Percentiles rank a stretch among this genome's conserved stretches.
Conservation (phyloP, 192 early-diverging fungal species). For the Backusella westeae region DNA sequence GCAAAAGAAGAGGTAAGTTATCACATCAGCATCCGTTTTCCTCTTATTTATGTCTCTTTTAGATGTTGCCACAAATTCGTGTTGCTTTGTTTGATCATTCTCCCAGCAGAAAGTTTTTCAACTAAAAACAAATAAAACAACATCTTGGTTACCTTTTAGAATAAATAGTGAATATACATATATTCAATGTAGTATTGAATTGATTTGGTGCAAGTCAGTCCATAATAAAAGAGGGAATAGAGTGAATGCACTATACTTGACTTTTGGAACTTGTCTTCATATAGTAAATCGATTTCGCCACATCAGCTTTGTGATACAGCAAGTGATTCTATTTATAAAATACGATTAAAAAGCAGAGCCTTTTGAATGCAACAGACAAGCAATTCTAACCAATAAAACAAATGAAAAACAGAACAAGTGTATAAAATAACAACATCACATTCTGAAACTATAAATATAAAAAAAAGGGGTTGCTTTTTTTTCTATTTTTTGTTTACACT, state of each 20-base stretch:
- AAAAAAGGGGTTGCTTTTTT: not conserved
- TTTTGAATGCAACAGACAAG: no score
- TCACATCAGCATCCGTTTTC: not conserved
- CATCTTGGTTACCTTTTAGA: not conserved
- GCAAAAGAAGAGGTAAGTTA: conserved; percentile 67
- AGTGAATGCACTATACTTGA: not conserved
- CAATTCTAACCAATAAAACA: no score
- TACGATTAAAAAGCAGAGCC: no score
- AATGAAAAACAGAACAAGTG: not conserved
- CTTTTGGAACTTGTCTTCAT: not conserved
- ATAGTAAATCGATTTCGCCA: not conserved
- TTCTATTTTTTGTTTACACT: not conserved
- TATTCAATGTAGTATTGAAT: not conserved
- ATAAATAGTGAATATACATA: not conserved
- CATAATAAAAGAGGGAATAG: no score
- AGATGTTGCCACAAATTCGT: conserved; percentile 95
- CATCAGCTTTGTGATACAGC: not conserved
- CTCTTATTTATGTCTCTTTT: conserved; percentile 6
- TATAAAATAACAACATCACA: not conserved
- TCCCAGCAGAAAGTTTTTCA: conserved; percentile 88
- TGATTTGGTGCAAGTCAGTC: no score
- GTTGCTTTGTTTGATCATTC: conserved; percentile 88
- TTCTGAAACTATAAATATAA: conserved; percentile 3
- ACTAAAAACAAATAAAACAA: conserved; percentile 45
- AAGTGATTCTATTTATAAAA: not conserved